phyloP scores from a whole-genome alignment of 2,329 filamentous ascomycete species.

The Monosporascus sp. region DNA sequence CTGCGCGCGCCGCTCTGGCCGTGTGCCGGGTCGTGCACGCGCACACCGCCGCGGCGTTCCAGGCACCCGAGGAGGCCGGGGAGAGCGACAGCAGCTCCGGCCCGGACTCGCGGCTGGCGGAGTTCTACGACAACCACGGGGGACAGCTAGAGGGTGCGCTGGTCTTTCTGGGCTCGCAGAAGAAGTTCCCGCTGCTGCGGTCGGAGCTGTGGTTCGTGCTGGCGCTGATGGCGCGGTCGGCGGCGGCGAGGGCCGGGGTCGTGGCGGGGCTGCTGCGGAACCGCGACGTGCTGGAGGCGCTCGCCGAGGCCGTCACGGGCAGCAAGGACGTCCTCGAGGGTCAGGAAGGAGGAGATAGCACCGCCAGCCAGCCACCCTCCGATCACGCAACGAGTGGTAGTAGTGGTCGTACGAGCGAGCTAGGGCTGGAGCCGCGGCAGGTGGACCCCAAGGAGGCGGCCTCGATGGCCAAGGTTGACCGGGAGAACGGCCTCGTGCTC shows the following conservation, averaged over 20 bases:
- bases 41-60: constrained; percentile 21
- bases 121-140: constrained; percentile 43
- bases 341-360: constrained; percentile 1
- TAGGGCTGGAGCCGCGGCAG: constrained; percentile 41
- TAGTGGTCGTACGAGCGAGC: constrained; percentile 6
- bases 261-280: constrained; percentile 39
- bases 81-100: background rate
- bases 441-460: constrained; percentile 38
- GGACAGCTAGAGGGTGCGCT: constrained; percentile 36
- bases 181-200: constrained; percentile 53
- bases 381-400: background rate
- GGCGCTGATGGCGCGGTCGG: constrained; percentile 52
- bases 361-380: background rate
- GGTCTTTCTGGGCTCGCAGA: constrained; percentile 49
- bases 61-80: background rate
- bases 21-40: constrained; percentile 53
- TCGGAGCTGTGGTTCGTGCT: constrained; percentile 60
- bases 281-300: constrained; percentile 35
- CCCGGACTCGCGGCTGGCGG: constrained; percentile 13
- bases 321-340: constrained; percentile 20
- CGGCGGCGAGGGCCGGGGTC: constrained; percentile 44
- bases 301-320: constrained; percentile 47
- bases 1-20: constrained; percentile 46
- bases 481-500: constrained; percentile 57
- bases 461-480: constrained; percentile 46